phyloP scores from a whole-genome alignment of 352 stramenopile species.

The Globisporangium splendens region DNA sequence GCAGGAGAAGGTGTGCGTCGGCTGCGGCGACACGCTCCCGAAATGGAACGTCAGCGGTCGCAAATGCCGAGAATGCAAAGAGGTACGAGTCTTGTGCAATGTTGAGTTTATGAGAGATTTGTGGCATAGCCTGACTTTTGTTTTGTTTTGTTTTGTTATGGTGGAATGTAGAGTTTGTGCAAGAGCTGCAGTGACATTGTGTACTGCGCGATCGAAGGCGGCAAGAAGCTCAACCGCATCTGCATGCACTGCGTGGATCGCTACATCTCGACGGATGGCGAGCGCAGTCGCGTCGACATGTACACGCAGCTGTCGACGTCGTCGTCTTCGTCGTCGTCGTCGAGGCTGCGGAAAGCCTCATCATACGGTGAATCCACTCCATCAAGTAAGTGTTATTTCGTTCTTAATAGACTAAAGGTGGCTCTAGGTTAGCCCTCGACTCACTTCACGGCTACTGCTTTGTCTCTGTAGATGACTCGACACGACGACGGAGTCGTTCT shows the following conservation, averaged over 20 bases:
- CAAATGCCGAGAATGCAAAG: constrained; percentile 57
- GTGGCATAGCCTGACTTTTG: constrained; percentile 9
- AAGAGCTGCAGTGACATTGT: constrained; percentile 62
- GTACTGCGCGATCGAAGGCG: constrained; percentile 55
- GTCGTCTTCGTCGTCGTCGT: not conserved
- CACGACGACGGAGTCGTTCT: constrained; percentile 7
- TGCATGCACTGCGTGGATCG: constrained; percentile 58
- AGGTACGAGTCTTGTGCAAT: too few species aligned
- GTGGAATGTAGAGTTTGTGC: constrained; percentile 13
- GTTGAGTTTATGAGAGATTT: too few species aligned
- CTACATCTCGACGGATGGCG: constrained; percentile 10
- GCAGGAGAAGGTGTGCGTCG: constrained; percentile 36
- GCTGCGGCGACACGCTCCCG: constrained; percentile 40
- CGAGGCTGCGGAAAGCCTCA: not conserved
- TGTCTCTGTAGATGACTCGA: constrained; percentile 6
- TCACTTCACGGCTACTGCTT: too few species aligned
- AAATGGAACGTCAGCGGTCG: constrained; percentile 36
- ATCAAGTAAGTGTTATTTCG: too few species aligned
- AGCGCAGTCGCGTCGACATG: constrained; percentile 14
- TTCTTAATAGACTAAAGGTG: too few species aligned
- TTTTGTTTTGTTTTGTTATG: too few species aligned
- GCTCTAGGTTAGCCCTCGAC: too few species aligned
- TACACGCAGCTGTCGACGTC: constrained; percentile 8
- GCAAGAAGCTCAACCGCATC: constrained; percentile 68
- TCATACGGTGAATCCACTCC: not conserved